phyloP scores from a whole-genome alignment of 2,329 filamentous ascomycete genomes.

The Colletotrichum lindemuthianum region DNA sequence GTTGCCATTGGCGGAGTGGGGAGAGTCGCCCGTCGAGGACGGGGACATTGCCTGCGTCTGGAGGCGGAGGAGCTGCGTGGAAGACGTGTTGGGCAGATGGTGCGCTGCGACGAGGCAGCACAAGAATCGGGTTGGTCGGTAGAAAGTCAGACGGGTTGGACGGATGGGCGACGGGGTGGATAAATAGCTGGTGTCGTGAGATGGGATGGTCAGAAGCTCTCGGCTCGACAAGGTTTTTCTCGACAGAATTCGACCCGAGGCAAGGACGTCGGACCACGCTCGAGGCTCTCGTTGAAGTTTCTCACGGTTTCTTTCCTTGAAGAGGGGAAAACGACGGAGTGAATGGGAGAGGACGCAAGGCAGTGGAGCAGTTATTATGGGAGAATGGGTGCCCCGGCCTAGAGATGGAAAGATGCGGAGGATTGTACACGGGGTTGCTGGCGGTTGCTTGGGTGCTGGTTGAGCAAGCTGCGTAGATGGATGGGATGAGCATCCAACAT shows the following conservation, averaged over 20 bases:
- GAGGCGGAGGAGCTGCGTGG: constrained; percentile 38
- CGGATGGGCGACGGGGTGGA: constrained; percentile 5
- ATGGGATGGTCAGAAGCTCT: neutral
- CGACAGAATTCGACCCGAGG: constrained; percentile 3
- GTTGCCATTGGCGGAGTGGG: constrained; percentile 52
- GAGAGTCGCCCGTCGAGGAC: constrained; percentile 64
- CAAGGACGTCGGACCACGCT: constrained; percentile 15
- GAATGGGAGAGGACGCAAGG: constrained; percentile 24
- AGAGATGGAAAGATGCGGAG: constrained; percentile 27
- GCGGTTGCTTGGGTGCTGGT: constrained; percentile 2
- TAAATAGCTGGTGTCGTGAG: neutral
- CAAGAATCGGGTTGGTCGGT: constrained; percentile 10
- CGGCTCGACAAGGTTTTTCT: constrained; percentile 4
- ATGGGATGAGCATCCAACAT: constrained; percentile 1
- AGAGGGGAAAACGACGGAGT: constrained; percentile 13
- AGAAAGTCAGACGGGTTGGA: constrained; percentile 7
- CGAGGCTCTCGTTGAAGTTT: constrained; percentile 24
- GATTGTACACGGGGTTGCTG: constrained; percentile 16
- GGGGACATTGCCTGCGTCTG: constrained; percentile 57
- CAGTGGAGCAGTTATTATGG: constrained; percentile 37
- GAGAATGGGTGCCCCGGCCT: constrained; percentile 7
- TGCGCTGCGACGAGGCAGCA: constrained; percentile 33
- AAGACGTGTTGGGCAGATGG: constrained; percentile 36
- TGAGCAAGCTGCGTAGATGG: neutral
- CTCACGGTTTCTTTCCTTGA: constrained; percentile 11